Evolutionary conservation across 352 stramenopile genomes (phyloP).

Genomic region (Globisporangium solare): DNA sequence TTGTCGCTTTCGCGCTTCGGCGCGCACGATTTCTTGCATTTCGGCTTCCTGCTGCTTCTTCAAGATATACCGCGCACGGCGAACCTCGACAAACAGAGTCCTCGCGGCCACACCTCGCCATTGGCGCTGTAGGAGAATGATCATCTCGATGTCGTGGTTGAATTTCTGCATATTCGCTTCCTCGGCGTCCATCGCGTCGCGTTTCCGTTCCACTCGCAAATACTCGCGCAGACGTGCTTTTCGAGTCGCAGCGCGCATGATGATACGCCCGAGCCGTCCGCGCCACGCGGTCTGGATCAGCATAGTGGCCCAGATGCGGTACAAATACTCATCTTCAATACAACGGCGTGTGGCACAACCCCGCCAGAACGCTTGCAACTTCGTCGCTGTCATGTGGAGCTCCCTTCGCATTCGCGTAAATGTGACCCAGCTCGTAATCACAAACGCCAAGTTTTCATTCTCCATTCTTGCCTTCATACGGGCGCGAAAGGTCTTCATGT

Average conservation of each 20-base stretch:
- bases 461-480: constrained; percentile 39
- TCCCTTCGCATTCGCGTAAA: constrained; percentile 28
- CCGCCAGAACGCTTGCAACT: constrained; percentile 66
- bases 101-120: constrained; percentile 69
- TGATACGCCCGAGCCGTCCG: constrained; percentile 37
- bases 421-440: constrained; percentile 43
- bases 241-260: constrained; percentile 46
- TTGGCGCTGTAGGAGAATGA: constrained; percentile 62
- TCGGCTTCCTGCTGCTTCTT: constrained; percentile 68
- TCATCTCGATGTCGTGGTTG: constrained; percentile 46
- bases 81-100: constrained; percentile 55
- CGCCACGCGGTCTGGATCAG: constrained; percentile 74
- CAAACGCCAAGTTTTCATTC: constrained; percentile 49
- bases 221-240: constrained; percentile 67
- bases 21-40: constrained; percentile 57
- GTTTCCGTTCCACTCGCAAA: constrained; percentile 54
- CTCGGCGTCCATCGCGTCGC: constrained; percentile 49
- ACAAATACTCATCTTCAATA: constrained; percentile 60
- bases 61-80: constrained; percentile 43
- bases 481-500: constrained; percentile 34
- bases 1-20: constrained; percentile 41
- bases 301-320: constrained; percentile 53
- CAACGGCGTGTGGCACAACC: constrained; percentile 32
- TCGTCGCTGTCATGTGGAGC: constrained; percentile 27
- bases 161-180: constrained; percentile 36